Evolutionary conservation across 163 green algal genomes (phyloP), one percentile per base, ranked within the genome.

Genomic region (Volvox carteri): DNA sequence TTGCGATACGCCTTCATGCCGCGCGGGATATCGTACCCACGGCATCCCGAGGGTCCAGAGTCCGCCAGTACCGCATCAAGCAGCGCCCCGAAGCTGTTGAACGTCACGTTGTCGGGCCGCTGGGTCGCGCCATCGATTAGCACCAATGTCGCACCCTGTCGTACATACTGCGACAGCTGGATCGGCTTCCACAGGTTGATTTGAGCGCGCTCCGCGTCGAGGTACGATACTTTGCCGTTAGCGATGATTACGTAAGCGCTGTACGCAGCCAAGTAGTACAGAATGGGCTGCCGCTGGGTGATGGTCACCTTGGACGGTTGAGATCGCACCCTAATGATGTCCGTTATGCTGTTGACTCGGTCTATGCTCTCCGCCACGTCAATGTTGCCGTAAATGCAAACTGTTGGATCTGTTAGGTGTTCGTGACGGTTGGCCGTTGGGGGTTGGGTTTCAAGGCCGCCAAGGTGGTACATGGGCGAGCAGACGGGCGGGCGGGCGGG

Each of bases 141-240:
- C 1, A 86, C n/a, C 1, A 86, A 44, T 0, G 42, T 78, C 58
- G 58, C 79, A 19, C 79, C 79, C 30, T 44, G 46, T 30, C 18
- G 18, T 9, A 86, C 79, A 5, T 23, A 86, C 18, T 78, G 18
- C 2, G 60, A 46, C 16, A 86, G 79, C 79, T 86, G 62, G 42
- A 67, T n/a, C 3, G 79, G 62, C 62, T 86, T 86, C 79, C 79
- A 86, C 1, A 86, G 21, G 60, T 86, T 78, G 25, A 86, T n/a
- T 2, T 35, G 35, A 0, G 60, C 62, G 60, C 67, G 28, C 62
- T 86, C 79, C 12, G 79, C 62, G 14, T 50, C 30, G 6, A 78
- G 25, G 60, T 86, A 86, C 8, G 62, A 67, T 44, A 25, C 14
- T 30, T 68, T 86, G 44, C 65, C 79, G 41, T 78, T 86, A 0